Percentiles rank a stretch among this genome's conserved stretches.
Conservation (phyloP, 331 rosid genomes). For the Cucumis variabilis region DNA sequence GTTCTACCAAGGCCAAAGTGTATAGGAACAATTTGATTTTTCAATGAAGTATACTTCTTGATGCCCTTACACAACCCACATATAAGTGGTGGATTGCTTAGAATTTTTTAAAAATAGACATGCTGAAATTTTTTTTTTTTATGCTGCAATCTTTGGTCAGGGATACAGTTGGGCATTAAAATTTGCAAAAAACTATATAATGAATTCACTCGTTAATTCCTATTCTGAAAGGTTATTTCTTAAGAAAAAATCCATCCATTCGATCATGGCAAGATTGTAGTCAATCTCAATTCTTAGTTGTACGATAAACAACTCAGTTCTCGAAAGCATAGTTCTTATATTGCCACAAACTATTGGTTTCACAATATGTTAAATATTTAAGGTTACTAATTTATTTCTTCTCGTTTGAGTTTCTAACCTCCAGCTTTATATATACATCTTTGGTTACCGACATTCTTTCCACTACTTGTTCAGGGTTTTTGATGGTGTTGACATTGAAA, state of each 20-base stretch:
- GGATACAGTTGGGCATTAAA: neutral
- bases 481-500: constrained; percentile 93
- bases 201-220: neutral
- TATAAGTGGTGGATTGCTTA: neutral
- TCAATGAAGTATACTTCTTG: neutral
- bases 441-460: constrained; percentile 17
- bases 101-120: too few species aligned
- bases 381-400: neutral
- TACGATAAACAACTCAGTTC: constrained; percentile 5
- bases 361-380: neutral
- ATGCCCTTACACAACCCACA: neutral
- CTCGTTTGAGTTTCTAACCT: neutral
- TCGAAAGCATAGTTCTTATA: neutral
- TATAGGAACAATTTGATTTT: too few species aligned
- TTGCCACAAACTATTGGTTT: neutral
- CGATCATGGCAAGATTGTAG: neutral
- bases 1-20: too few species aligned
- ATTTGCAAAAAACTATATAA: neutral
- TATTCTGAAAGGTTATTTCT: neutral
- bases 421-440: neutral
- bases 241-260: neutral
- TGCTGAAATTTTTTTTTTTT: too few species aligned
- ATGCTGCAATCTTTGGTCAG: neutral
- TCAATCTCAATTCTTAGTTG: neutral
- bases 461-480: constrained; percentile 58